Conservation (phyloP, 2,329 filamentous ascomycete species). For the Coniella vitis region DNA sequence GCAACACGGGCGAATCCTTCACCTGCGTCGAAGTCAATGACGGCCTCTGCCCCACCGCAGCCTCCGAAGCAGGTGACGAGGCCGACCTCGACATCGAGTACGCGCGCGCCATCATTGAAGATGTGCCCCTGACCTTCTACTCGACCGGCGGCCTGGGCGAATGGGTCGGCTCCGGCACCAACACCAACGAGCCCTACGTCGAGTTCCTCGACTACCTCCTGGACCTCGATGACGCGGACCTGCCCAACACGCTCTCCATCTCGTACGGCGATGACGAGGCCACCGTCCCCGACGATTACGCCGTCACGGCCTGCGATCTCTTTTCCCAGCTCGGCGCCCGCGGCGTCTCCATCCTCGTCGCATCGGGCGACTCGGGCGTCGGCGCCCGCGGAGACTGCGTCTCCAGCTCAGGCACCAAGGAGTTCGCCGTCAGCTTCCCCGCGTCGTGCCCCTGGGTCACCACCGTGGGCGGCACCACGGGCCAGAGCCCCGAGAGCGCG, state of each 20-base stretch:
- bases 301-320: constrained; percentile 42
- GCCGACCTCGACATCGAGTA: constrained; percentile 51
- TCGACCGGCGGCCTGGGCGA: constrained; percentile 9
- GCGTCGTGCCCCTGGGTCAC: constrained; percentile 54
- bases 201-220: constrained; percentile 56
- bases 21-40: constrained; percentile 37
- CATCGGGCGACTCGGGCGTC: constrained; percentile 49
- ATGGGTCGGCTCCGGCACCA: constrained; percentile 26
- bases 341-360: constrained; percentile 59
- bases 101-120: constrained; percentile 22
- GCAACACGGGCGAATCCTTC: constrained; percentile 32
- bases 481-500: constrained; percentile 42
- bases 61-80: constrained; percentile 37
- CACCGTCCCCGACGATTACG: constrained; percentile 49
- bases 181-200: constrained; percentile 61
- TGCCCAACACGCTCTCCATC: constrained; percentile 60
- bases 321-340: constrained; percentile 60
- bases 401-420: constrained; percentile 18
- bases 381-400: constrained; percentile 20
- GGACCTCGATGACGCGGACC: constrained; percentile 40
- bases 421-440: constrained; percentile 37
- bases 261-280: constrained; percentile 63
- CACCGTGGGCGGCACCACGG: constrained; percentile 51
- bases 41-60: constrained; percentile 28
- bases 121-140: constrained; percentile 26